phyloP scores from a whole-genome alignment of 2,329 filamentous ascomycete species.

The Ophiobolus disseminans region DNA sequence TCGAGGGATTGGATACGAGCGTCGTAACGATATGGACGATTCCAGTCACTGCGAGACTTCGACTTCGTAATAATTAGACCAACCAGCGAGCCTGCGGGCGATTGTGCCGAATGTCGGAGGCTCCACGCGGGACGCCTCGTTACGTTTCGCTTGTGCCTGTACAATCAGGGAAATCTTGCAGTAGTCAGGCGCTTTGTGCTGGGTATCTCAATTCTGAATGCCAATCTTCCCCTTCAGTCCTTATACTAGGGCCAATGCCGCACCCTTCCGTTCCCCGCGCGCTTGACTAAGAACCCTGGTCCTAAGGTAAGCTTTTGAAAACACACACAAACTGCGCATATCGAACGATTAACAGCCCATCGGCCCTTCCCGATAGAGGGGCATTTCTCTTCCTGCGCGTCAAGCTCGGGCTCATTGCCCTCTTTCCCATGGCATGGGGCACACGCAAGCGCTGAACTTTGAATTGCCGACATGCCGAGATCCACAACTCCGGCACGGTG shows the following conservation, averaged over 20 bases:
- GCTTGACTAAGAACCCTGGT: slow-evolving; percentile 14
- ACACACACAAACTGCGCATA: slow-evolving; percentile 10
- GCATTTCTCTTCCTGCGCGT: no score
- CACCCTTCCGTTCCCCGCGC: slow-evolving; percentile 24
- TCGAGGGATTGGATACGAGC: no score
- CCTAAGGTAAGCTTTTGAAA: slow-evolving; percentile 10
- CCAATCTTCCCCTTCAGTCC: slow-evolving; percentile 19
- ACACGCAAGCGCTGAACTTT: slow-evolving; percentile 21
- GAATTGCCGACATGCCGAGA: slow-evolving; percentile 26
- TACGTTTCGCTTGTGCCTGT: slow-evolving; percentile 28
- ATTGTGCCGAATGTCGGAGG: background rate
- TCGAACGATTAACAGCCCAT: slow-evolving; percentile 38
- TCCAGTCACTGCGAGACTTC: no score
- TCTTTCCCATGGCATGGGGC: no score
- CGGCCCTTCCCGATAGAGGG: slow-evolving; percentile 25
- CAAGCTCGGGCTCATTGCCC: no score
- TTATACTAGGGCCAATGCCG: slow-evolving; percentile 13
- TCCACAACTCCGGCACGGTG: slow-evolving; percentile 13
- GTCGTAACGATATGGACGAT: no score
- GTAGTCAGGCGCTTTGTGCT: slow-evolving; percentile 26
- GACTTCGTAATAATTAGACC: no score
- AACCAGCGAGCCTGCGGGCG: no score
- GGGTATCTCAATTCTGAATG: slow-evolving; percentile 24
- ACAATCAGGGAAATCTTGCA: background rate
- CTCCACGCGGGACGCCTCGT: slow-evolving; percentile 18